phyloP scores from a whole-genome alignment of 177 flowering plant genomes.

The Vitis hybrid region DNA sequence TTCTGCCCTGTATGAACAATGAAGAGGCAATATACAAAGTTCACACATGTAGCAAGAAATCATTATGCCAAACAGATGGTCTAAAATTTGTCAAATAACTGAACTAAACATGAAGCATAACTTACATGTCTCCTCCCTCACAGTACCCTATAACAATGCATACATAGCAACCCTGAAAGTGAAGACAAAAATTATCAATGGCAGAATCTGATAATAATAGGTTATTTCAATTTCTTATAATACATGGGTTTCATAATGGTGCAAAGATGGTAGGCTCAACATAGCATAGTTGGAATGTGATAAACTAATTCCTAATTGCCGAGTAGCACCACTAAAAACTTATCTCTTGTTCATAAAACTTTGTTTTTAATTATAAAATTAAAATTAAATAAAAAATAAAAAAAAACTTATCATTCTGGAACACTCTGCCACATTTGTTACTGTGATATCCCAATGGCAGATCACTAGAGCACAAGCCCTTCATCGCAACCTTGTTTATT shows the following conservation, averaged over 20 bases:
- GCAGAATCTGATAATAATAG: not conserved
- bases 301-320: too few relatives aligned
- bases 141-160: conserved; percentile 72
- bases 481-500: too few relatives aligned
- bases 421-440: too few relatives aligned
- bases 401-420: too few relatives aligned
- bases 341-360: too few relatives aligned
- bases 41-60: not conserved
- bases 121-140: conserved; percentile 81
- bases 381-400: too few relatives aligned
- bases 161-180: conserved; percentile 67
- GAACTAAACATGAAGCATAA: conserved; percentile 3
- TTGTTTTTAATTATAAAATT: too few relatives aligned
- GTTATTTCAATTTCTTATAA: not conserved
- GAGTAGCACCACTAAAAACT: too few relatives aligned
- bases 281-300: not conserved
- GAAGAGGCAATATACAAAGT: not conserved
- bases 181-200: conserved; percentile 5
- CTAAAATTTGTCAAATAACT: not conserved
- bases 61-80: not conserved
- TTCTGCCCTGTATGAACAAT: conserved; percentile 47
- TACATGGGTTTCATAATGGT: not conserved
- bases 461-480: too few relatives aligned
- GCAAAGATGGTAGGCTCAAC: not conserved
- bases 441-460: too few relatives aligned